Evolutionary conservation across 1,284 basidiomycete genomes (phyloP).

Genomic region (Marasmius tenuissimus): DNA sequence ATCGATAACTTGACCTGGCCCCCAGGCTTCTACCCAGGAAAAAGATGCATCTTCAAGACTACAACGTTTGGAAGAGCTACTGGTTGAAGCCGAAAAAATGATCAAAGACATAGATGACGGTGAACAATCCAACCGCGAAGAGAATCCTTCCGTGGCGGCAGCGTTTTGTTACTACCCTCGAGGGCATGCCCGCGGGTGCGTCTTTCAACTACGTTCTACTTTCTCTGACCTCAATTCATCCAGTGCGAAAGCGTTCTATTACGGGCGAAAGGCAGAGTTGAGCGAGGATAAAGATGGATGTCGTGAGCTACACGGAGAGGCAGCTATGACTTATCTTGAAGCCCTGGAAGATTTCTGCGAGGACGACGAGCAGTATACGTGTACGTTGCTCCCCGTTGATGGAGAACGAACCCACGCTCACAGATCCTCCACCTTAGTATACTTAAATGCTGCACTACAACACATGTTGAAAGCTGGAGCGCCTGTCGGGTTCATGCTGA

Average conservation of each 20-base stretch:
- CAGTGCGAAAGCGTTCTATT: not conserved
- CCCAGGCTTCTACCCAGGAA: not conserved
- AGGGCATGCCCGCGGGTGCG: not conserved
- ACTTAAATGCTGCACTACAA: not conserved
- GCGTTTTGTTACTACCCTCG: not conserved
- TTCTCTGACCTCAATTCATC: not conserved
- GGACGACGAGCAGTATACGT: slow-evolving; percentile 29
- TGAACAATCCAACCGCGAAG: not conserved
- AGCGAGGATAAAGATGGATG: not conserved
- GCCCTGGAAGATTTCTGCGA: slow-evolving; percentile 24
- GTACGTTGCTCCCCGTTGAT: slow-evolving; percentile 16
- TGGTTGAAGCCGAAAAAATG: slow-evolving; percentile 7
- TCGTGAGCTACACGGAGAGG: slow-evolving; percentile 10
- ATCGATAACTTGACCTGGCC: not conserved
- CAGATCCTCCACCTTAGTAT: not conserved
- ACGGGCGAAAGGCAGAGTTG: not conserved
- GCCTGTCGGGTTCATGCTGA: not conserved
- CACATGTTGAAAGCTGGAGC: not conserved
- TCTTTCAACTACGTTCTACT: not conserved
- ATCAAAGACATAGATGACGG: slow-evolving; percentile 6
- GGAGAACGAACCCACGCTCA: too few relatives aligned
- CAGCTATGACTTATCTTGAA: slow-evolving; percentile 19
- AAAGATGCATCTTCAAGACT: slow-evolving; percentile 2
- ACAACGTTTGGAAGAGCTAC: not conserved
- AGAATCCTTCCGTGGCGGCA: not conserved